phyloP scores from a whole-genome alignment of 1,139 yeast genomes.

The Yamadazyma mexicana region DNA sequence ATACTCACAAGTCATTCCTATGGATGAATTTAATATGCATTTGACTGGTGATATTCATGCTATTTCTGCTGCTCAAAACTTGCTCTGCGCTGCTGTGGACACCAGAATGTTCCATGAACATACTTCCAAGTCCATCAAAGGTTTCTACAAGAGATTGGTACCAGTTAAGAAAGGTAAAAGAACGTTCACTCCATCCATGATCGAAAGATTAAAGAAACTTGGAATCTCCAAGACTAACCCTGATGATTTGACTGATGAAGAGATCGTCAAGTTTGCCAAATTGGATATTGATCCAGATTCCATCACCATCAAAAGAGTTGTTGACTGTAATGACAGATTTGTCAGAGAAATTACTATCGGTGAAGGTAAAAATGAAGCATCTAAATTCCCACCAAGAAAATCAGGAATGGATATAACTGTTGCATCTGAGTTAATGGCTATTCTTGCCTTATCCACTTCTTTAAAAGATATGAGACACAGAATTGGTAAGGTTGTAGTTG shows the following conservation, averaged over 20 bases:
- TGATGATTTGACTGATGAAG: conserved; percentile 66
- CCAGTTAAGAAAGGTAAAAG: conserved; percentile 69
- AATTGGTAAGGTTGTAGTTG: conserved; percentile 72
- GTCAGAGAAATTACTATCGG: conserved; percentile 75
- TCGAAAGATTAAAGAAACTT: conserved; percentile 59
- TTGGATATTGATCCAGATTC: conserved; percentile 72
- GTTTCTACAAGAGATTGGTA: conserved; percentile 68
- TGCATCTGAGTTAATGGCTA: conserved; percentile 82
- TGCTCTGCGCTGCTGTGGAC: conserved; percentile 81
- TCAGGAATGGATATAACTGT: conserved; percentile 83
- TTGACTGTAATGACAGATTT: conserved; percentile 78
- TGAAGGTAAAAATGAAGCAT: conserved; percentile 69
- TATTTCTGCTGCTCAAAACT: conserved; percentile 75
- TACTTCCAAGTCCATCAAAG: conserved; percentile 63
- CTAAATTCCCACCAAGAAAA: conserved; percentile 64
- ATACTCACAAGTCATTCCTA: conserved; percentile 80
- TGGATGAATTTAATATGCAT: conserved; percentile 87
- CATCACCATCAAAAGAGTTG: conserved; percentile 75
- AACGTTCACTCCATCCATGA: conserved; percentile 66
- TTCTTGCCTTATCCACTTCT: conserved; percentile 68
- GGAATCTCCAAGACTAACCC: conserved; percentile 69
- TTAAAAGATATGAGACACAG: conserved; percentile 67
- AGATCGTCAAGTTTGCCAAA: conserved; percentile 60
- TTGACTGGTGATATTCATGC: conserved; percentile 86
- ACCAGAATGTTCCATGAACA: conserved; percentile 80